Percentiles rank a stretch among this genome's conserved stretches.
phyloP scores from a whole-genome alignment of 2,329 filamentous ascomycete genomes.

The Huntiella bhutanensis region DNA sequence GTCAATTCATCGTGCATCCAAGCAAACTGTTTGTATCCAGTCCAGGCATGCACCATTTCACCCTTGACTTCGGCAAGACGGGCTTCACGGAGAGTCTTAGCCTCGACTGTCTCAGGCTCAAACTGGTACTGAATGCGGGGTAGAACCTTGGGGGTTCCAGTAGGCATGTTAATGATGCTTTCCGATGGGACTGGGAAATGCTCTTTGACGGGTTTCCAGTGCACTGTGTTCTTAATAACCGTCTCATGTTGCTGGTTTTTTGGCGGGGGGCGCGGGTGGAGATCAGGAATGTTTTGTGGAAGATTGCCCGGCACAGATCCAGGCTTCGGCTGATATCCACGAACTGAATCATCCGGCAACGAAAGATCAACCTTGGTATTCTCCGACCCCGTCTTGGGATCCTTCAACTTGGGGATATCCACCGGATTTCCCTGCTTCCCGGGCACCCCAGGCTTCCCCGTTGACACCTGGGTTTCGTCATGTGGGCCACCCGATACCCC shows the following conservation, averaged over 20 bases:
- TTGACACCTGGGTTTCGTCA: neutral
- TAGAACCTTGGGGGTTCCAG: constrained; percentile 47
- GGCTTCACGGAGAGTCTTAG: constrained; percentile 41
- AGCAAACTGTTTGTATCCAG: constrained; percentile 59
- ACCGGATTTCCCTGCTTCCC: neutral
- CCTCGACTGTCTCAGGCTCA: constrained; percentile 39
- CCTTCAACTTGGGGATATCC: constrained; percentile 4
- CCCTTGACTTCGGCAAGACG: constrained; percentile 50
- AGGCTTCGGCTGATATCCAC: constrained; percentile 3
- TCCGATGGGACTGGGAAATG: constrained; percentile 56
- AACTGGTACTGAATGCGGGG: constrained; percentile 63
- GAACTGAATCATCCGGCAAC: constrained; percentile 2
- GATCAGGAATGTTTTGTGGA: neutral
- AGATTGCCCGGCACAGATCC: neutral
- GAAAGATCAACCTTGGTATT: constrained; percentile 5
- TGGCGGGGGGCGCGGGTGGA: neutral
- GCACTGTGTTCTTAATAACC: constrained; percentile 20
- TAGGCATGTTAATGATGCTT: constrained; percentile 58
- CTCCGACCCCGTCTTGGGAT: neutral
- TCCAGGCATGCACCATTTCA: constrained; percentile 64
- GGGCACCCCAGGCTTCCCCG: too few species aligned
- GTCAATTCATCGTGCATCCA: constrained; percentile 75
- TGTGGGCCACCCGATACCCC: neutral
- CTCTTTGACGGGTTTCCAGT: constrained; percentile 60
- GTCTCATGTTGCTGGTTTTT: neutral